Evolutionary conservation across 2,329 filamentous ascomycete species (phyloP), one percentile per base, ranked within the genome.

Genomic region (Metarhizium brunneum): DNA sequence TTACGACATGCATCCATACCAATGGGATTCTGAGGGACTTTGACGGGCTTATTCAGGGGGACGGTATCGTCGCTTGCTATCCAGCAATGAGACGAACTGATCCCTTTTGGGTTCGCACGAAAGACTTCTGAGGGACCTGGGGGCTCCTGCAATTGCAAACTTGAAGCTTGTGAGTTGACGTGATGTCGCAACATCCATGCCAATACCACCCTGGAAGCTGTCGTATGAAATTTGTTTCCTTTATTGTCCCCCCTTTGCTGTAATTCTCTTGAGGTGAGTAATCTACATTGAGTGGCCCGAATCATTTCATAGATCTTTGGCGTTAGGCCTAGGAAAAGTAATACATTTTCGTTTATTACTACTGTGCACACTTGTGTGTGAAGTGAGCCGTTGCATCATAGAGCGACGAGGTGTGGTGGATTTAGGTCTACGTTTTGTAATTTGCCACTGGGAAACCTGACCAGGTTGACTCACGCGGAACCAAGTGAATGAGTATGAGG

Each of bases 11-110:
- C 59, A 63, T 62, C 59, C 59, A 63, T 62, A 59, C 59, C 62
- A 64, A 64, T 69, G 68, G 69, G 69, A 67, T 70, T 71, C 68
- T 69, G 70, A 71, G 68, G 70, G 68, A 70, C 25, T 71, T 71
- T 69, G 67, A 65, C 64, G 65, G 68, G 60, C 63, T 64, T 54
- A 38, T 35, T 35, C 49, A 20, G 45, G 5, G 10, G 29, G 25
- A 13, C 45, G 4, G 8, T 13, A 13, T 8, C 8, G 32, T 16
- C 16, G 30, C 25, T 48, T 48, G 45, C 45, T 14, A 48, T 14
- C n/a, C 8, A 29, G 45, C 45, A 30, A 13, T 30, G n/a, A 11
- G 45, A 48, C 8, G 20, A 30, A 30, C 45, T 16, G 45, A 30
- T 29, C 8, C 38, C 5, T 40, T 16, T 30, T 30, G 45, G 40